Evolutionary conservation across 2,329 filamentous ascomycete species (phyloP).

Genomic region (Aspergillus caelatus): DNA sequence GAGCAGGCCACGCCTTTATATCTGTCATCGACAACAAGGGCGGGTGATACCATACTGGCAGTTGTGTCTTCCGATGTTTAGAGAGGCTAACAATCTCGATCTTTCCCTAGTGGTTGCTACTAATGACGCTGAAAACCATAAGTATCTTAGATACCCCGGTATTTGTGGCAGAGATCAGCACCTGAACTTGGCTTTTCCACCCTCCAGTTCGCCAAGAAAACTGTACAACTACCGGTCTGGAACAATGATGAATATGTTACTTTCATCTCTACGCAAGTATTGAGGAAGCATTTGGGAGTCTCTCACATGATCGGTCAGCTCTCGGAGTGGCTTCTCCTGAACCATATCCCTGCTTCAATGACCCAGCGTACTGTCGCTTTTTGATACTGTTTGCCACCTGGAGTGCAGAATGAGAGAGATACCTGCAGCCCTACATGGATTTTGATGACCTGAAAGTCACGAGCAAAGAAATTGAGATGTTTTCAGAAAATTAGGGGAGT

Average conservation of each 20-base stretch:
- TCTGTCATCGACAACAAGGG: background rate
- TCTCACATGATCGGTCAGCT: background rate
- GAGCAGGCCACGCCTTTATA: background rate
- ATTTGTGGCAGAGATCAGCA: background rate
- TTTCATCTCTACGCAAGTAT: background rate
- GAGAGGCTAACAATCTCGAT: background rate
- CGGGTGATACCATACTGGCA: background rate
- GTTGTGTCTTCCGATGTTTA: background rate
- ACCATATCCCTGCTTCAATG: background rate
- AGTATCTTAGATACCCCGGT: background rate
- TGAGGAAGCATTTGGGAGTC: background rate
- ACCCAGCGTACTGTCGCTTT: background rate
- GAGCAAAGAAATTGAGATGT: no score
- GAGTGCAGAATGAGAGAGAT: no score
- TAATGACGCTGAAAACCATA: background rate
- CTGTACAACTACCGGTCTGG: background rate
- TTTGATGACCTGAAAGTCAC: no score
- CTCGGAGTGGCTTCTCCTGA: background rate
- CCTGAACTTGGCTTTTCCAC: background rate
- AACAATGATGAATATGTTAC: background rate
- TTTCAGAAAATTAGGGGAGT: no score
- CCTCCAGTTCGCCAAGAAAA: background rate
- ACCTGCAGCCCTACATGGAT: no score
- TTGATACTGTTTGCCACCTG: no score
- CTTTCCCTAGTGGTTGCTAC: background rate